Percentiles rank a stretch among this genome's conserved stretches.
Conservation (phyloP, 768 basidiomycete species). For the Suillus americanus region DNA sequence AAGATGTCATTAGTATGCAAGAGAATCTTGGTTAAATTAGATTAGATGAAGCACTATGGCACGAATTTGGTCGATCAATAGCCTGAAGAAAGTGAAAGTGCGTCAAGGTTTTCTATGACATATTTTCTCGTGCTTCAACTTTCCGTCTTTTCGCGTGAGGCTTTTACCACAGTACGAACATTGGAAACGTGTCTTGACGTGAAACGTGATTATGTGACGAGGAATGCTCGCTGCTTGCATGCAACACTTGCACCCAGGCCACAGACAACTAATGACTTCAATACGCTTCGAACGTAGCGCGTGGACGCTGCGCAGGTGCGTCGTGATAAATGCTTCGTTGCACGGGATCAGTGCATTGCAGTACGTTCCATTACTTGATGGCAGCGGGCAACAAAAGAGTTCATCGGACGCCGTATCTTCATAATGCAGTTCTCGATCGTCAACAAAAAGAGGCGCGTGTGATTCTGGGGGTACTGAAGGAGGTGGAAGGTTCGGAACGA, state of each 20-base stretch:
- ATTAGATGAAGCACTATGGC: background rate
- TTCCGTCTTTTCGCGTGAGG: slow-evolving; percentile 2
- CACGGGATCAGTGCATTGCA: background rate
- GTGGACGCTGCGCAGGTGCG: background rate
- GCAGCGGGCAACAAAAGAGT: background rate
- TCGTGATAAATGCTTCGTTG: background rate
- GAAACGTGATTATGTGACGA: background rate
- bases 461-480: background rate
- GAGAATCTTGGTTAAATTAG: background rate
- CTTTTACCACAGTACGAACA: slow-evolving; percentile 1
- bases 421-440: background rate
- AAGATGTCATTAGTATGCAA: background rate
- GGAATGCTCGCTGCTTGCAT: background rate
- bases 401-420: background rate
- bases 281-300: background rate
- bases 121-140: background rate
- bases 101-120: background rate
- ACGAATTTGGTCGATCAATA: background rate
- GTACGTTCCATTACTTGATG: background rate
- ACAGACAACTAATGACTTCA: background rate
- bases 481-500: background rate
- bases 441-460: background rate
- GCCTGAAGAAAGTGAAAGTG: background rate
- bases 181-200: background rate
- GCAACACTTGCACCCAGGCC: background rate